Evolutionary conservation across 2,329 filamentous ascomycete species (phyloP), one percentile per base, ranked within the genome.

Genomic region (Rutstroemia sp.): DNA sequence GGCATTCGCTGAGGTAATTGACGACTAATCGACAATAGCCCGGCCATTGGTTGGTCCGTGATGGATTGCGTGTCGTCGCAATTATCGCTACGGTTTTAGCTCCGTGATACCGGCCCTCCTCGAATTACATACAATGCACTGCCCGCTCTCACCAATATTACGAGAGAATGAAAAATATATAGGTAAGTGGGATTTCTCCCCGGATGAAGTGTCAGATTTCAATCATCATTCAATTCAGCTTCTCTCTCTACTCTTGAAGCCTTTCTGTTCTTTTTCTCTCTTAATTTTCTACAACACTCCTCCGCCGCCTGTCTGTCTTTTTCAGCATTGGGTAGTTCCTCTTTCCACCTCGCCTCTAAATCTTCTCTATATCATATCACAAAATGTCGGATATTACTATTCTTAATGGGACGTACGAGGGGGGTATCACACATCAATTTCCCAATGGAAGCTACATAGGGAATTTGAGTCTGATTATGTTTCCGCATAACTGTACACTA

Each of bases 401-500:
- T 3, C 9, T 34, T 2, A 34, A 34, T 34, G 30, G 30, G 12
- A 34, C 30, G 30, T 34, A 34, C 9, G 30, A 34, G 30, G 30
- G 30, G 30, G 30, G 30, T 34, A 12, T 61, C 25, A 67, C 64
- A n/a, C 50, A 60, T 44, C 46, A 38, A 1, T 30, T 38, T 44
- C 53, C 54, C 5, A 17, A 60, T 55, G 58, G 51, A n/a, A 45
- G 30, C 17, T 57, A 60, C 8, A 54, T 40, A 46, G 65, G 67
- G 19, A 68, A 68, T 45, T n/a, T 9, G 3, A 68, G 65, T 12
- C 59, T 68, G 8, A 44, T 63, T 17, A 36, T 47, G 3, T 48
- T 61, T 16, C 61, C 64, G 1, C 1, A 58, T 1, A 53, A 67
- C 25, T 68, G 65, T 51, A 68, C 65, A 9, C 53, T 67, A n/a